Base-by-base conservation (phyloP, 768 basidiomycete species). In the Lactifluus subvellereus region DNA sequence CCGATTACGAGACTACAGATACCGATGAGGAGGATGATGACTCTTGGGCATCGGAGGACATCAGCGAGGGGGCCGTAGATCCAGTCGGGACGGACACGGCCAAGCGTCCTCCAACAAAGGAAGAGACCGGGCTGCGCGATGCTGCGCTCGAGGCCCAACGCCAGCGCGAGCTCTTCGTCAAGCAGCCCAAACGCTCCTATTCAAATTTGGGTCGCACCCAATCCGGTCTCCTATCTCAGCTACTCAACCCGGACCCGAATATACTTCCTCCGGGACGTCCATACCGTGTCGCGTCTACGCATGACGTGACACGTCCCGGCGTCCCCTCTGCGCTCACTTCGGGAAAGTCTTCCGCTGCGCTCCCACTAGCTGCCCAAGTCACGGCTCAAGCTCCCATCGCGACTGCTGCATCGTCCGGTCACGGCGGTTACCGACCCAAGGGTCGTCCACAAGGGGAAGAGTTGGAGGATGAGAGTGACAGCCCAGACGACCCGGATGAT, bases 181-280 rank as follows among this genome's bases (percentile, higher is more conserved):
- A 91, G 74, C 78, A 85, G 14, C 88, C 88, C 1, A 79, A 82
- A 56, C 74, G 80, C 33, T 87, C 84, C 37, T 88, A 87, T 70
- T 80, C 82, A 57, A 84, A 84, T 63, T 72, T 80, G 71, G 84
- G 72, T 69, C 84, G 73, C 57, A 76, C 80, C 10, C 73, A 75
- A 52, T 81, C 80, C 9, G 89, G 89, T 4, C 72, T 88, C 48
- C 74, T 91, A 58, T 82, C 82, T 32, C 83, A 83, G 71, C 74
- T 92, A 48, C 78, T 92, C 78, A 86, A 91, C 66, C 90, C 89
- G 0, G 81, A 87, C 69, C 85, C 86, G 20, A 69, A 76, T 13
- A 75, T 84, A 35, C 81, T 88, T 69, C 85, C 86, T 6, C 72
- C 73, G 1, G 79, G 76, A 45, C 86, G 86, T 71, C 82, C 85